Evolutionary conservation across 1,284 basidiomycete genomes (phyloP).

Genomic region (Hypsizygus ulmarius): DNA sequence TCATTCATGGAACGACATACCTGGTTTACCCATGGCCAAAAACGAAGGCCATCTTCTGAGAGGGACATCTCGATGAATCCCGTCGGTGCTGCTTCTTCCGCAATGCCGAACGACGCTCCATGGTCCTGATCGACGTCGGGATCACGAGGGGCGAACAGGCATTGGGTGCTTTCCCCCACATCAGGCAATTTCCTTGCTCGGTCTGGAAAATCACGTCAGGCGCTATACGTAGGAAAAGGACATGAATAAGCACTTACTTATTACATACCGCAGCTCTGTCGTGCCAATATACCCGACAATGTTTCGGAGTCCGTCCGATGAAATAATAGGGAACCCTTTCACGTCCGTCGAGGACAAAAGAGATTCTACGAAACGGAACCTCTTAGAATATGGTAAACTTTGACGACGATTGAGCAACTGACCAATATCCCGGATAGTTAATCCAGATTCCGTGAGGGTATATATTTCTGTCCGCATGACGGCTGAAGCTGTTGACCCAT

Average conservation of each 20-base stretch:
- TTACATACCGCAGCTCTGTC: slow-evolving; percentile 80
- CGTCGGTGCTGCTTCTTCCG: slow-evolving; percentile 65
- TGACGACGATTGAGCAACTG: slow-evolving; percentile 25
- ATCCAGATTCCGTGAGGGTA: slow-evolving; percentile 72
- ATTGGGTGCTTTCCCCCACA: slow-evolving; percentile 63
- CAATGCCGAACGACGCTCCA: slow-evolving; percentile 49
- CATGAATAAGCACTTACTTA: slow-evolving; percentile 52
- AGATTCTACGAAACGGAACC: not conserved
- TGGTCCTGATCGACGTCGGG: slow-evolving; percentile 48
- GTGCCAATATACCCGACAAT: slow-evolving; percentile 90
- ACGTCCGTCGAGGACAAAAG: slow-evolving; percentile 52
- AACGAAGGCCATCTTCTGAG: slow-evolving; percentile 61
- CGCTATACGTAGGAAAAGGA: not conserved
- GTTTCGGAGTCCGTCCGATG: slow-evolving; percentile 51
- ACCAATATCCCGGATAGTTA: slow-evolving; percentile 80
- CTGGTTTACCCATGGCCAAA: slow-evolving; percentile 92
- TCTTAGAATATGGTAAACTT: not conserved
- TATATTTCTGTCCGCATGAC: slow-evolving; percentile 86
- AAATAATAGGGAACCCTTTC: slow-evolving; percentile 91
- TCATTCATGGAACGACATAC: slow-evolving; percentile 37
- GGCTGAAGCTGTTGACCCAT: slow-evolving; percentile 63
- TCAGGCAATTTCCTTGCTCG: slow-evolving; percentile 65
- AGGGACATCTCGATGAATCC: slow-evolving; percentile 60
- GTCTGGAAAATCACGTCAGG: slow-evolving; percentile 43
- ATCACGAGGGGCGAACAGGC: slow-evolving; percentile 62